Conservation (phyloP, 768 basidiomycete genomes). For the Paxillus rubicundulus region DNA sequence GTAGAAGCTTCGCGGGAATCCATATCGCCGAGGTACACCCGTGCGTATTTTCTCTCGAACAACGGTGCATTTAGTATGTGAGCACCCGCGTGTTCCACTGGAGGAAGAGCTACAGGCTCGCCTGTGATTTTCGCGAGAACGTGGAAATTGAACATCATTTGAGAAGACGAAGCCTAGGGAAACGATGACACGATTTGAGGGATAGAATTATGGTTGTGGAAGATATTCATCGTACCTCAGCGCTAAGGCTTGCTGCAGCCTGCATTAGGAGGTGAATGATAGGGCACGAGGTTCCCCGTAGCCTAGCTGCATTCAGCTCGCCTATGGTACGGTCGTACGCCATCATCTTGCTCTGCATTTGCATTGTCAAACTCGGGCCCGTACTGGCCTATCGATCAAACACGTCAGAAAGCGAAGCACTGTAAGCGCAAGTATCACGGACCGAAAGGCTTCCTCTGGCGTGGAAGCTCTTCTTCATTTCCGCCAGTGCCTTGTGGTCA, state of each 20-base stretch:
- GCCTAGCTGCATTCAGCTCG: constrained; percentile 72
- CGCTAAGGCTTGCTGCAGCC: constrained; percentile 56
- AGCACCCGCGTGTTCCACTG: constrained; percentile 74
- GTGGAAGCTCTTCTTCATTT: constrained; percentile 62
- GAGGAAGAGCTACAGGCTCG: constrained; percentile 74
- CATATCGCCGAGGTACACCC: constrained; percentile 65
- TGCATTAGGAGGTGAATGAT: constrained; percentile 70
- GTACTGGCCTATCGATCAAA: constrained; percentile 35
- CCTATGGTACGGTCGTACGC: constrained; percentile 83
- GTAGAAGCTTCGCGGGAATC: constrained; percentile 64
- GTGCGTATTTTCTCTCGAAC: constrained; percentile 80
- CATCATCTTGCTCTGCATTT: constrained; percentile 96
- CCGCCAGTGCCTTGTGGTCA: constrained; percentile 53
- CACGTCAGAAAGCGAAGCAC: constrained; percentile 5
- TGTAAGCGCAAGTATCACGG: constrained; percentile 20
- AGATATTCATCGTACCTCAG: constrained; percentile 43
- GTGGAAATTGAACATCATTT: constrained; percentile 69
- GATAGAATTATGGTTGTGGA: background rate
- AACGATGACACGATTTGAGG: constrained; percentile 5
- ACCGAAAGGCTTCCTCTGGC: constrained; percentile 56
- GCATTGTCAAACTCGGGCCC: constrained; percentile 59
- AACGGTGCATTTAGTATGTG: constrained; percentile 79
- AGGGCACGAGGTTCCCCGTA: constrained; percentile 71
- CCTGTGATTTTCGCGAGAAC: constrained; percentile 72
- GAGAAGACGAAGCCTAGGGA: constrained; percentile 47